Evolutionary conservation across 1,284 basidiomycete genomes (phyloP).

Genomic region (Leccinum subspadiceum): DNA sequence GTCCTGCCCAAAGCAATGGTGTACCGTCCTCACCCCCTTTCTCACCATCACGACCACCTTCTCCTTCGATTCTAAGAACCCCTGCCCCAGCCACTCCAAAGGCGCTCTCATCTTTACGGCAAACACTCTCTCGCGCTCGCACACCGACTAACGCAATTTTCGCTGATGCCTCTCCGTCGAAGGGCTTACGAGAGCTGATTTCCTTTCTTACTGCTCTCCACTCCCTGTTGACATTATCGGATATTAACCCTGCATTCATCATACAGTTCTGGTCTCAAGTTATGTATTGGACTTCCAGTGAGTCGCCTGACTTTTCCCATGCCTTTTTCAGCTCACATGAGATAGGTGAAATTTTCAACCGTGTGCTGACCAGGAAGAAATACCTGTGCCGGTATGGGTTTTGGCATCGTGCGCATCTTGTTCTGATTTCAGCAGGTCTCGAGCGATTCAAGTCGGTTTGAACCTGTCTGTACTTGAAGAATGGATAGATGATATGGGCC

Average conservation of each 20-base stretch:
- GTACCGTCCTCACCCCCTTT: slow-evolving; percentile 39
- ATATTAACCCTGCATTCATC: slow-evolving; percentile 88
- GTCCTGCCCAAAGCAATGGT: slow-evolving; percentile 37
- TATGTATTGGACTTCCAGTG: slow-evolving; percentile 88
- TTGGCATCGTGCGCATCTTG: slow-evolving; percentile 1
- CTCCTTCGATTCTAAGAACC: slow-evolving; percentile 44
- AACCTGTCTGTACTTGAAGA: slow-evolving; percentile 88
- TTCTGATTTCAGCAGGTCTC: slow-evolving; percentile 49
- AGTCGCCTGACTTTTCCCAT: slow-evolving; percentile 25
- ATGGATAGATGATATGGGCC: slow-evolving; percentile 81
- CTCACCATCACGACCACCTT: slow-evolving; percentile 46
- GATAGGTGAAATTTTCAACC: slow-evolving; percentile 91
- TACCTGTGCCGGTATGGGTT: slow-evolving; percentile 79
- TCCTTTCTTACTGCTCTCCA: slow-evolving; percentile 88
- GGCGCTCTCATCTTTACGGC: slow-evolving; percentile 61
- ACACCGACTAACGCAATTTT: slow-evolving; percentile 51
- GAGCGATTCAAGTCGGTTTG: slow-evolving; percentile 88
- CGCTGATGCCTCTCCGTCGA: slow-evolving; percentile 42
- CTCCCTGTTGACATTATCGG: slow-evolving; percentile 80
- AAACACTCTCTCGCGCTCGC: slow-evolving; percentile 55
- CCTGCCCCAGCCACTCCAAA: slow-evolving; percentile 43
- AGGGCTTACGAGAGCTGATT: slow-evolving; percentile 68
- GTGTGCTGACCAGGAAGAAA: slow-evolving; percentile 87
- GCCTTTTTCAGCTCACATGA: slow-evolving; percentile 13
- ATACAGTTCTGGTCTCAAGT: slow-evolving; percentile 95